phyloP scores from a whole-genome alignment of 140 eudicot genomes.

The Senecio squalidus region DNA sequence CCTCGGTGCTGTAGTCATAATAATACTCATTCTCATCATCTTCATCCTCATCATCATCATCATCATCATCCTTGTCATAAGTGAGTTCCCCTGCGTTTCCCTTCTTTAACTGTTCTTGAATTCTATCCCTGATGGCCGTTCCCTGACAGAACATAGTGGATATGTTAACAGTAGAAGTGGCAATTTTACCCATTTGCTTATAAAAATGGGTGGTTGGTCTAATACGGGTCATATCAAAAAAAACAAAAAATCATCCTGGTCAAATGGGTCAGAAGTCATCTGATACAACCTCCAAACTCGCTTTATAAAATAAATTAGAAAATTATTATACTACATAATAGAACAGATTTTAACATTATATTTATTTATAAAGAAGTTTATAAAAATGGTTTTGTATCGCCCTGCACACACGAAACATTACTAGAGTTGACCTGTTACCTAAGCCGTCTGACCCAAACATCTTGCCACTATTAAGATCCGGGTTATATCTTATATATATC shows the following conservation, averaged over 20 bases:
- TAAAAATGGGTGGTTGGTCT: too few relatives aligned
- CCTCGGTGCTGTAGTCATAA: constrained; percentile 51
- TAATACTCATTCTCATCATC: constrained; percentile 41
- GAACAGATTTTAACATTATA: too few relatives aligned
- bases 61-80: constrained; percentile 40
- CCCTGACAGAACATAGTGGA: constrained; percentile 42
- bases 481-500: neutral
- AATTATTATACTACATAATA: too few relatives aligned
- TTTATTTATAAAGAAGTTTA: too few relatives aligned
- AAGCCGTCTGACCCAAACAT: neutral
- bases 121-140: constrained; percentile 85
- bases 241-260: too few relatives aligned
- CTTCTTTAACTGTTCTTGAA: constrained; percentile 63
- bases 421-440: neutral
- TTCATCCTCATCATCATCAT: constrained; percentile 30
- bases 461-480: neutral
- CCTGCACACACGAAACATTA: neutral
- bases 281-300: neutral
- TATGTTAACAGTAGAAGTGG: neutral
- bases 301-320: neutral
- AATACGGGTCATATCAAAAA: too few relatives aligned
- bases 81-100: constrained; percentile 24
- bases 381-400: neutral
- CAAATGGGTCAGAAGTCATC: neutral
- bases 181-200: neutral